phyloP scores from a whole-genome alignment of 1,139 yeast species.

The Candida mesenterica region DNA sequence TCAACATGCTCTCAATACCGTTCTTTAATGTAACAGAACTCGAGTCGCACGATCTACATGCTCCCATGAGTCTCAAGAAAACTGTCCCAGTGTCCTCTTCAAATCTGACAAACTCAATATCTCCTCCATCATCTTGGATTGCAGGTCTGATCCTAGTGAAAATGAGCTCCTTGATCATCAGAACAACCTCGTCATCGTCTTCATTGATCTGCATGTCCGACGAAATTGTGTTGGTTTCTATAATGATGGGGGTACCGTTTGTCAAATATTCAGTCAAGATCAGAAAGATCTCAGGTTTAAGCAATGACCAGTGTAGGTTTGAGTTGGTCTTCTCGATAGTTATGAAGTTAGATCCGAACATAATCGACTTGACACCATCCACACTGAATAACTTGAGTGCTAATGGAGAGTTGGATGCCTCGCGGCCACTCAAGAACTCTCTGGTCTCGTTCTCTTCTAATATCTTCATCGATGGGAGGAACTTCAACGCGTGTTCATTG shows the following conservation, averaged over 20 bases:
- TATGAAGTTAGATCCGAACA: conserved; percentile 65
- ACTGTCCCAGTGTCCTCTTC: conserved; percentile 66
- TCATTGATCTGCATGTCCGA: conserved; percentile 47
- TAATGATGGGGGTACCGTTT: conserved; percentile 65
- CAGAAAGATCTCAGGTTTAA: conserved; percentile 87
- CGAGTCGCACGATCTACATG: conserved; percentile 77
- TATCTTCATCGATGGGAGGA: conserved; percentile 44
- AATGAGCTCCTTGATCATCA: conserved; percentile 89
- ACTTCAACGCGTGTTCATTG: conserved; percentile 48
- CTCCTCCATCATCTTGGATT: conserved; percentile 84
- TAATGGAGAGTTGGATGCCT: conserved; percentile 52
- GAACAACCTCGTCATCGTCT: conserved; percentile 75
- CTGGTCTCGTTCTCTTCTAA: conserved; percentile 47
- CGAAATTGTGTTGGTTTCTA: conserved; percentile 27
- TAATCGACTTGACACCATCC: conserved; percentile 51
- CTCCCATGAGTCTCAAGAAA: conserved; percentile 65
- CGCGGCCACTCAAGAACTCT: conserved; percentile 55
- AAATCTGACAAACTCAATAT: conserved; percentile 69
- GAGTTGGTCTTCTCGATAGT: conserved; percentile 72
- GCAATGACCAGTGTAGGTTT: conserved; percentile 63
- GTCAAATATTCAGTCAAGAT: conserved; percentile 80
- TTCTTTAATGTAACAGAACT: conserved; percentile 73
- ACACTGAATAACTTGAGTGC: conserved; percentile 52
- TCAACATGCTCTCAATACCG: conserved; percentile 81
- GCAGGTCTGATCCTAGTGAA: conserved; percentile 97